Base-by-base conservation (phyloP, 75 land plant species). In the Cryptomeria japonica region DNA sequence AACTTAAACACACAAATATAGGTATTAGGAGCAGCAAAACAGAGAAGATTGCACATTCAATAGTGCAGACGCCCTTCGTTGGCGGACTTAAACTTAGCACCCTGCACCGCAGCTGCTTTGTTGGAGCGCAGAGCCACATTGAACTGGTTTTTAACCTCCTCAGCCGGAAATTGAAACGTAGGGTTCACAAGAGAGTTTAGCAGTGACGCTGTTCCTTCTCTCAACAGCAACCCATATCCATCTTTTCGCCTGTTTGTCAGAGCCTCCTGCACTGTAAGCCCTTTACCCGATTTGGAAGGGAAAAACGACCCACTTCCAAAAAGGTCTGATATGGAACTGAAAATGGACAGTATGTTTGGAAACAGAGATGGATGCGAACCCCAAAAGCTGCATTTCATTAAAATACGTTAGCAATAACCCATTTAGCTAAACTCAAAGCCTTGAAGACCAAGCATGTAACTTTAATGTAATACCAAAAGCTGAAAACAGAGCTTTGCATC, bases 101-200 rank as follows among this genome's bases (percentile, higher is more conserved):
- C 99, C 88, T 95, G 96, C 36, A 88, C 88, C 19, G 93, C 88
- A 18, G 99, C 99, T 5, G 95, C 95, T 3, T 86, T 90, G 86
- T 92, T 64, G 41, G 95, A 94, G 76, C 41, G 72, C 15, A 94
- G 89, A 11, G 95, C 94, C 3, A 92, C 83, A 3, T 83, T 84
- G 83, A 94, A 96, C 18, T 80, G 39, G 14, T 87, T 84, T 82
- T 89, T 89, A 19, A 94, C 55, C 15, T 51, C 15, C 55, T 51
- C 16, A 2, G 55, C 16, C 55, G 55, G 2, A 51, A 2, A 51
- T 1, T 85, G 88, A 87, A 93, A 95, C 15, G 88, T 84, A 1
- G 70, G 68, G 58, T 68, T 86, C 0, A 58, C 89, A 85, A 94
- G 61, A 80, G 96, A 93, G 91, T 95, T 96, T 4, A 95, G 90